Percentiles rank a stretch among this genome's conserved stretches.
Evolutionary conservation across 441 rosid species (phyloP).

Genomic region (Codiaeum variegatum): DNA sequence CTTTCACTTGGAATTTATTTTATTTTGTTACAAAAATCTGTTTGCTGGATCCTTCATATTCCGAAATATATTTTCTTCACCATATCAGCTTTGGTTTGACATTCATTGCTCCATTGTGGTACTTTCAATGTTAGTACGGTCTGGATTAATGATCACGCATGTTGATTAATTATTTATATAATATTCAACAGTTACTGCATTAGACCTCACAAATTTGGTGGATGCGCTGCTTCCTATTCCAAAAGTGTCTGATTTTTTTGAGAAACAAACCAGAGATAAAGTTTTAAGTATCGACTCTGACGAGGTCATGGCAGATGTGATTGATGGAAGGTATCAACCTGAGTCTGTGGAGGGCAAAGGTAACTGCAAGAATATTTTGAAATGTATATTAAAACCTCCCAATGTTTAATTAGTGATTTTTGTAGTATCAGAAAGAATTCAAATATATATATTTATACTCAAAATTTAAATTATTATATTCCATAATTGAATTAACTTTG

Average conservation of each 20-base stretch:
- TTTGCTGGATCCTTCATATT: neutral
- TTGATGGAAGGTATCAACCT: slow-evolving; percentile 38
- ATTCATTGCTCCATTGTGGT: neutral
- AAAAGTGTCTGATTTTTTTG: slow-evolving; percentile 43
- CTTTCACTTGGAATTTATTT: neutral
- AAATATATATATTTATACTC: too few relatives aligned
- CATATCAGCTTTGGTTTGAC: neutral
- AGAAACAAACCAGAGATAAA: slow-evolving; percentile 35
- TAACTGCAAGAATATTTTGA: slow-evolving; percentile 18
- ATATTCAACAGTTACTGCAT: slow-evolving; percentile 60
- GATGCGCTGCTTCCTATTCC: slow-evolving; percentile 75
- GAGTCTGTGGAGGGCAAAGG: slow-evolving; percentile 41
- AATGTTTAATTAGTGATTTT: too few relatives aligned
- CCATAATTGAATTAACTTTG: too few relatives aligned
- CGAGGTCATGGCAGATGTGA: slow-evolving; percentile 42
- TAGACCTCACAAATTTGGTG: slow-evolving; percentile 86
- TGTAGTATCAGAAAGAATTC: too few relatives aligned
- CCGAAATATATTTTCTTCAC: neutral
- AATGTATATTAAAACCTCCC: neutral
- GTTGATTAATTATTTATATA: slow-evolving; percentile 31
- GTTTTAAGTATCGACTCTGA: slow-evolving; percentile 26
- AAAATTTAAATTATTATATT: too few relatives aligned
- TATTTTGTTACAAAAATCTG: neutral
- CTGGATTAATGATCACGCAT: slow-evolving; percentile 13
- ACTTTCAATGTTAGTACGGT: neutral